Conservation (phyloP, 1,139 yeast genomes). For the Geotrichum europaeum region DNA sequence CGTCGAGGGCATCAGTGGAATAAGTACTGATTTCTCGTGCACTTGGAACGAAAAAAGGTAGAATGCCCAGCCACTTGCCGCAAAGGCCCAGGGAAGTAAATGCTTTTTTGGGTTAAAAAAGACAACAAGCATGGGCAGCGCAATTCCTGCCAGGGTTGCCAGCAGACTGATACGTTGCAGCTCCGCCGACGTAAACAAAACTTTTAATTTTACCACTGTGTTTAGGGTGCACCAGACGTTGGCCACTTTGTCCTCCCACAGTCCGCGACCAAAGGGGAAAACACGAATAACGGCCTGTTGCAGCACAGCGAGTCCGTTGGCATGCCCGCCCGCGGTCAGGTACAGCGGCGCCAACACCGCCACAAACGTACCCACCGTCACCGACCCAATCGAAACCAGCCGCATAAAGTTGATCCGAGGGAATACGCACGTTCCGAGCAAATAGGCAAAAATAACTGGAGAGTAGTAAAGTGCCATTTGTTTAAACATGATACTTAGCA, state of each 20-base stretch:
- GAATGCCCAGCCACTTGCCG: conserved; percentile 82
- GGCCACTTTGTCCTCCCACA: conserved; percentile 97
- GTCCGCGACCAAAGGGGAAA: conserved; percentile 87
- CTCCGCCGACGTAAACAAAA: conserved; percentile 48
- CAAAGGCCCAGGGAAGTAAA: conserved; percentile 64
- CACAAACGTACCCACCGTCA: conserved; percentile 54
- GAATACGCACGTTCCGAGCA: conserved; percentile 45
- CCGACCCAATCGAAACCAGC: conserved; percentile 53
- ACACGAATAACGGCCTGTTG: conserved; percentile 52
- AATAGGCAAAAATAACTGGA: conserved; percentile 76
- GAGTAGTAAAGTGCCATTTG: conserved; percentile 95
- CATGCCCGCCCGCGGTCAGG: conserved; percentile 25
- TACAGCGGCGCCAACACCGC: conserved; percentile 59
- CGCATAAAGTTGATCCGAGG: conserved; percentile 39
- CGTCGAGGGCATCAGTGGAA: conserved; percentile 82
- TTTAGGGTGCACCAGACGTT: conserved; percentile 95
- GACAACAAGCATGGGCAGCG: conserved; percentile 61
- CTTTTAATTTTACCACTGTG: conserved; percentile 63
- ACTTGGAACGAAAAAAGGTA: conserved; percentile 91
- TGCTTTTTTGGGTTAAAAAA: conserved; percentile 45
- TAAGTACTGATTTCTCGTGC: conserved; percentile 83
- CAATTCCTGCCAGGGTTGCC: conserved; percentile 57
- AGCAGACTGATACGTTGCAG: conserved; percentile 58
- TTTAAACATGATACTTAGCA: conserved; percentile 73
- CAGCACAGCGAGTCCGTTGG: conserved; percentile 37